Percentiles rank a stretch among this genome's conserved stretches.
Evolutionary conservation across 2,329 filamentous ascomycete genomes (phyloP).

Genomic region (Ambrosiella xylebori): DNA sequence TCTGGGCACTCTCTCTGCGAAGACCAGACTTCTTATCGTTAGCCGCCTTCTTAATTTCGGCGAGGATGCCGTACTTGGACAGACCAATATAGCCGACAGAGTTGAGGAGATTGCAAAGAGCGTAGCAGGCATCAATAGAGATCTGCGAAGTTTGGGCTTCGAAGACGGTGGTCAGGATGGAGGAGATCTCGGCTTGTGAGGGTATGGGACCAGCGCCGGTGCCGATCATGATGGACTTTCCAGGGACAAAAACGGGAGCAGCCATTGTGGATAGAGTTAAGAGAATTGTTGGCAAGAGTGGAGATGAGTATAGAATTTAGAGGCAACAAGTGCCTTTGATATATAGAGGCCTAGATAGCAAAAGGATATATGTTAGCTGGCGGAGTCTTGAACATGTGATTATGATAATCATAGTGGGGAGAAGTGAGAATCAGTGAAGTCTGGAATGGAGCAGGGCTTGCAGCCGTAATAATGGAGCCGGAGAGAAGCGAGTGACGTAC

Average conservation of each 20-base stretch:
- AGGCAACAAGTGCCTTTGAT: neutral
- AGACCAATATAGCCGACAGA: constrained; percentile 37
- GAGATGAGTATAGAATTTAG: neutral
- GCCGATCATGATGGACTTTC: constrained; percentile 26
- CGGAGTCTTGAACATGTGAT: too few relatives aligned
- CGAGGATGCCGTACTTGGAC: constrained; percentile 34
- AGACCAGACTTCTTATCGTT: constrained; percentile 84
- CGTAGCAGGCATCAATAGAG: constrained; percentile 48
- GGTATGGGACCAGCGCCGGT: constrained; percentile 37
- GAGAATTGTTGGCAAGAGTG: neutral
- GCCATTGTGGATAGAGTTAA: neutral
- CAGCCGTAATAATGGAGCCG: too few relatives aligned
- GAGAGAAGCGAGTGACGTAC: too few relatives aligned
- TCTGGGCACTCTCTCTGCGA: constrained; percentile 80
- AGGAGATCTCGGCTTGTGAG: constrained; percentile 46
- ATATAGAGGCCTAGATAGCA: too few relatives aligned
- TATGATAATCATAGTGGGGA: too few relatives aligned
- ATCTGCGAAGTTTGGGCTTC: constrained; percentile 49
- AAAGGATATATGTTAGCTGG: too few relatives aligned
- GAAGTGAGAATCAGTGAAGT: too few relatives aligned
- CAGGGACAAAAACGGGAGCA: constrained; percentile 4
- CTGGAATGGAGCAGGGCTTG: too few relatives aligned
- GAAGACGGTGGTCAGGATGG: constrained; percentile 51
- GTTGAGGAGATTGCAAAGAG: constrained; percentile 40
- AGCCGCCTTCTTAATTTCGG: constrained; percentile 54